These are phyloP conservation scores for Carex scoparia DNA, from an alignment of 176 grass and related monocot genomes.

Conservation along the genomic window DNA sequence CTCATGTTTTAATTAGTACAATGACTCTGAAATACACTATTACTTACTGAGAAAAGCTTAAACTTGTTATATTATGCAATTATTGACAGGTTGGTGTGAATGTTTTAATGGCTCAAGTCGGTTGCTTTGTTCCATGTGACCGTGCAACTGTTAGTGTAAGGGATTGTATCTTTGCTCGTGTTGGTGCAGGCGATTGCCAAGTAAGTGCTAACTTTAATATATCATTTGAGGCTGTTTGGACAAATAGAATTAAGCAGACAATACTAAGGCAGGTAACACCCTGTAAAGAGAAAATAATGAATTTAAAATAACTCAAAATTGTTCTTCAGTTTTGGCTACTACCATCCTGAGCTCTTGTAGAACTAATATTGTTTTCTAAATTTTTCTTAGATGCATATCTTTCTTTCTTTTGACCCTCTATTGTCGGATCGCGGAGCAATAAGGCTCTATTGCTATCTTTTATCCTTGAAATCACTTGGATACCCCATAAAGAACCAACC, in stretches of 20 bases:
- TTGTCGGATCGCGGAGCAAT: not conserved
- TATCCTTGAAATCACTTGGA: not conserved
- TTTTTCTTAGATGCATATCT: not conserved
- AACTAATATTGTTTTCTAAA: not conserved
- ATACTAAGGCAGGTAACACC: not conserved
- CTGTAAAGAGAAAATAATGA: not conserved
- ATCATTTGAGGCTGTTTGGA: not conserved
- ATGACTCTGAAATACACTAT: not conserved
- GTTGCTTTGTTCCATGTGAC: conserved; percentile 89
- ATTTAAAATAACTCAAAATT: not conserved
- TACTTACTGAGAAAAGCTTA: not conserved
- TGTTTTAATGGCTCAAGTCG: conserved; percentile 93
- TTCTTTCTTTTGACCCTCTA: not conserved
- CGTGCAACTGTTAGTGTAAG: conserved; percentile 77
- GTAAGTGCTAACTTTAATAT: conserved; percentile 39
- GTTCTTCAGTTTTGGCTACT: not conserved
- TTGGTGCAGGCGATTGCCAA: conserved; percentile 99
- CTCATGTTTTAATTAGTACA: conserved; percentile 9
- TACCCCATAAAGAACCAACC: not conserved
- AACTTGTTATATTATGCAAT: conserved; percentile 5
- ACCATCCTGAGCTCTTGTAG: not conserved
- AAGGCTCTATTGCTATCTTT: not conserved
- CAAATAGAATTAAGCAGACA: not conserved
- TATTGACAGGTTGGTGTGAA: conserved; percentile 84
- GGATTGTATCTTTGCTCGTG: conserved; percentile 98